phyloP scores from a whole-genome alignment of 169 alveolate genomes.

The Eimeria acervulina region DNA sequence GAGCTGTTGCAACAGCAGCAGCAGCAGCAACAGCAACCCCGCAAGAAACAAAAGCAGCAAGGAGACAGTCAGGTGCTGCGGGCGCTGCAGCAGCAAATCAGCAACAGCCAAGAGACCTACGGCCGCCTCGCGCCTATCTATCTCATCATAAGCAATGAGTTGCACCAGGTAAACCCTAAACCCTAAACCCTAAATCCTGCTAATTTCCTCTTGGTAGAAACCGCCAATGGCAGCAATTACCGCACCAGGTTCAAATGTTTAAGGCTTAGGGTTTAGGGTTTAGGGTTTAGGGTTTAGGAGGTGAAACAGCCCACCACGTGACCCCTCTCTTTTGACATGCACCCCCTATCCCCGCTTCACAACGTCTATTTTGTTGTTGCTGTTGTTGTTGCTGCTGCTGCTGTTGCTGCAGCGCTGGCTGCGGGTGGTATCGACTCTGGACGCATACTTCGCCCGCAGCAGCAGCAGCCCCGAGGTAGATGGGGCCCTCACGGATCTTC shows the following conservation, averaged over 20 bases:
- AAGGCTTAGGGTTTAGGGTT: neutral
- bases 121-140: constrained; percentile 36
- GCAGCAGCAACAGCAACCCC: constrained; percentile 38
- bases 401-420: constrained; percentile 76
- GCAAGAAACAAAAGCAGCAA: constrained; percentile 38
- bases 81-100: constrained; percentile 76
- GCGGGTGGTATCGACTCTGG: constrained; percentile 46
- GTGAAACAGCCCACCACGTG: neutral
- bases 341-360: neutral
- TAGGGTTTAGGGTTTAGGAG: constrained; percentile 9
- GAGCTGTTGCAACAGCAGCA: constrained; percentile 68
- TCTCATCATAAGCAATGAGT: constrained; percentile 44
- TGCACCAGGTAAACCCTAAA: constrained; percentile 62
- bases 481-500: constrained; percentile 50
- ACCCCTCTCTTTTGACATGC: neutral
- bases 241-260: neutral
- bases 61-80: constrained; percentile 61
- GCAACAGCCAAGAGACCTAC: constrained; percentile 47
- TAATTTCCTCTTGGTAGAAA: too few relatives aligned
- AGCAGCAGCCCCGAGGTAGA: constrained; percentile 50
- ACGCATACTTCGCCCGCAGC: constrained; percentile 71
- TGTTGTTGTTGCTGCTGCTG: constrained; percentile 20
- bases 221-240: too few relatives aligned
- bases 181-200: constrained; percentile 29
- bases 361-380: too few relatives aligned